Conservation (phyloP, 768 basidiomycete species). For the Aureoboletus auriporus region DNA sequence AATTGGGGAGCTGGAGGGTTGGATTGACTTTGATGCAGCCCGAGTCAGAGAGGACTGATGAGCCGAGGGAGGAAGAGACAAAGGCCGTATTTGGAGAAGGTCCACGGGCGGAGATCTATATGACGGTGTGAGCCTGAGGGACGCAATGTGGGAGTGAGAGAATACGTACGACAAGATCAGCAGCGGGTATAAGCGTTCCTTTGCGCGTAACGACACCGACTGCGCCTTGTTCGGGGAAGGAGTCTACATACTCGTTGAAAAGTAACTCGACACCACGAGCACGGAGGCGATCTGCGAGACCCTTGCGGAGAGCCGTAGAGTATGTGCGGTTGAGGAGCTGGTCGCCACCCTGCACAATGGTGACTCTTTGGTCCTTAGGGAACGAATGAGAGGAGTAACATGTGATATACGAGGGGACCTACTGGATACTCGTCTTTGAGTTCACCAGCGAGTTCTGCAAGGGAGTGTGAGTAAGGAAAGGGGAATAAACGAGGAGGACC, state of each 20-base stretch:
- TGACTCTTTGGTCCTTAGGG: slow-evolving; percentile 41
- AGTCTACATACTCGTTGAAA: slow-evolving; percentile 50
- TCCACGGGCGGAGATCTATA: slow-evolving; percentile 26
- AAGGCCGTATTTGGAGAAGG: slow-evolving; percentile 53
- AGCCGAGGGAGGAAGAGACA: slow-evolving; percentile 40
- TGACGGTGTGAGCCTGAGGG: slow-evolving; percentile 3
- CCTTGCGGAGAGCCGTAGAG: slow-evolving; percentile 48
- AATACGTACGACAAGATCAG: slow-evolving; percentile 55
- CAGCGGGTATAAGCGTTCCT: slow-evolving; percentile 42
- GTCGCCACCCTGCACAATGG: slow-evolving; percentile 54
- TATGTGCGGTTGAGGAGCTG: slow-evolving; percentile 57
- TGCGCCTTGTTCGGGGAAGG: slow-evolving; percentile 35
- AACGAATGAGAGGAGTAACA: slow-evolving; percentile 5
- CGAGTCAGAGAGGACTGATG: slow-evolving; percentile 29
- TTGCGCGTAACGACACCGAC: slow-evolving; percentile 45
- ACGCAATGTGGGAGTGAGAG: not conserved
- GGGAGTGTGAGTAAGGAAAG: not conserved
- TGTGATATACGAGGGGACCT: slow-evolving; percentile 7
- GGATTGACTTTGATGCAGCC: slow-evolving; percentile 50
- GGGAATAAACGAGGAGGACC: slow-evolving; percentile 1
- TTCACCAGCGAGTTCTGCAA: slow-evolving; percentile 42
- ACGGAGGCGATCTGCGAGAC: slow-evolving; percentile 38
- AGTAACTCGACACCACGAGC: slow-evolving; percentile 47
- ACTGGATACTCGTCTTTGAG: slow-evolving; percentile 40
- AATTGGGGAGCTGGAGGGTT: slow-evolving; percentile 50